A percentile compares a stretch with the other conserved stretches of the same genome.
Conservation (phyloP, 108 stramenopile genomes). For the Hondaea fermentalgiana region DNA sequence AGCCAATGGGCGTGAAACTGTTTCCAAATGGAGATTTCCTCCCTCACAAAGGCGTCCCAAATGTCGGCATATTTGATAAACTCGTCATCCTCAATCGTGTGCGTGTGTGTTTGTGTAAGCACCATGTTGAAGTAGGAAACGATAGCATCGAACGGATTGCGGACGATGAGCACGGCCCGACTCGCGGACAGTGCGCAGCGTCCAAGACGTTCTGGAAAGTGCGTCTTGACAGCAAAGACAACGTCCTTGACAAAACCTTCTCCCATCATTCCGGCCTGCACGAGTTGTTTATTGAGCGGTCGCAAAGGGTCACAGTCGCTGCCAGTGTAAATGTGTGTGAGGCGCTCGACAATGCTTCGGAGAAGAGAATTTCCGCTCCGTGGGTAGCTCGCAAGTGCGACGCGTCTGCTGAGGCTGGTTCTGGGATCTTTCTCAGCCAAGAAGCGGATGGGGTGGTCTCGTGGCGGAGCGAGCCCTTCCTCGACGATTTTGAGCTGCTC, state of each 20-base stretch:
- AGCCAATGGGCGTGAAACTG: slow-evolving; percentile 11
- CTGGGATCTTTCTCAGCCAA: background rate
- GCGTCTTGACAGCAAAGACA: slow-evolving; percentile 83
- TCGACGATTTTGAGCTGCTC: background rate
- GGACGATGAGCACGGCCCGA: slow-evolving; percentile 69
- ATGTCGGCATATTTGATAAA: slow-evolving; percentile 52
- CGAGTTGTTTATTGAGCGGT: slow-evolving; percentile 40
- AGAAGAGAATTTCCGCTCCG: slow-evolving; percentile 76
- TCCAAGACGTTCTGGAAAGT: slow-evolving; percentile 86
- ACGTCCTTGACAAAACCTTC: slow-evolving; percentile 68
- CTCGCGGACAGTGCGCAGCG: slow-evolving; percentile 43
- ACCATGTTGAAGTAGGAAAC: slow-evolving; percentile 87
- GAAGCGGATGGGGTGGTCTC: background rate
- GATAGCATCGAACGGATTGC: slow-evolving; percentile 95
- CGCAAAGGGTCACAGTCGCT: slow-evolving; percentile 76
- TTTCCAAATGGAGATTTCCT: slow-evolving; percentile 41
- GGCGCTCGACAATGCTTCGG: slow-evolving; percentile 63
- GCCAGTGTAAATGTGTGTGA: slow-evolving; percentile 71
- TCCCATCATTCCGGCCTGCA: slow-evolving; percentile 58
- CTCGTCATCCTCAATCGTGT: slow-evolving; percentile 56
- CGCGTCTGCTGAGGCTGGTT: background rate
- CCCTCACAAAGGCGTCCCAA: slow-evolving; percentile 50
- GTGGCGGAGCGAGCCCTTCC: background rate
- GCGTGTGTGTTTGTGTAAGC: slow-evolving; percentile 83
- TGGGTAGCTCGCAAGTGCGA: slow-evolving; percentile 70